Base-by-base conservation (phyloP, 1,284 basidiomycete species). In the Tilletia setariae region DNA sequence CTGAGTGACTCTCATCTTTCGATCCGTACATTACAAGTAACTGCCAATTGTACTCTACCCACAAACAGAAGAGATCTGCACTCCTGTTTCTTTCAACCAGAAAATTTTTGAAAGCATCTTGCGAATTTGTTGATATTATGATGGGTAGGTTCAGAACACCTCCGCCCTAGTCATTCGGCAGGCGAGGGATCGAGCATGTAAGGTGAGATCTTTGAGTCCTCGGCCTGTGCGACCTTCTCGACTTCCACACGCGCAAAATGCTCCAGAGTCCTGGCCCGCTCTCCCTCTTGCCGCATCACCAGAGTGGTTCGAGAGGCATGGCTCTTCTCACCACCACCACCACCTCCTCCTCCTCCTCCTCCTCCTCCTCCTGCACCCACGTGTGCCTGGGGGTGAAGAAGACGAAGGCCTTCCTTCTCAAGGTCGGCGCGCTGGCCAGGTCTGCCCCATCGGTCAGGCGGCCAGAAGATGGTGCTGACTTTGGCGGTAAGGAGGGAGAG, bases 401-500 rank as follows among this genome's bases (percentile, higher is more conserved):
- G 23, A 6, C 28, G 23, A 6, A 53, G 4, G 6, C 21, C 21
- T 53, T 53, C 30, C 13, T 16, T 19, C 16, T 35, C n/a, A 30
- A 61, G 28, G 32, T 61, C 56, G 30, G 56, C 7, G 2, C 56
- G 56, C 28, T 35, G 28, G 56, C 56, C 56, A 4, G 56, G 56
- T 35, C 56, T 25, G 9, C 56, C 56, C 28, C 28, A 32, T 9
- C 56, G 56, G 32, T 2, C 15, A 30, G 16, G 28, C 16, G 56
- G 56, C 28, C 15, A 32, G 30, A 32, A 15, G 56, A 61, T 61
- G 56, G 28, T 35, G 25, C 35, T 30, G 28, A 61, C 56, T 19
- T 30, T 13, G 19, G 56, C 56, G 23, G 56, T 61, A 30, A 61
- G 3, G 7, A 61, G 56, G 35, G 56, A 3, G 56, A 61, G 56